These are phyloP conservation scores for Leishmania mexicana DNA, from an alignment of 208 protist species.

Conservation along the genomic window DNA sequence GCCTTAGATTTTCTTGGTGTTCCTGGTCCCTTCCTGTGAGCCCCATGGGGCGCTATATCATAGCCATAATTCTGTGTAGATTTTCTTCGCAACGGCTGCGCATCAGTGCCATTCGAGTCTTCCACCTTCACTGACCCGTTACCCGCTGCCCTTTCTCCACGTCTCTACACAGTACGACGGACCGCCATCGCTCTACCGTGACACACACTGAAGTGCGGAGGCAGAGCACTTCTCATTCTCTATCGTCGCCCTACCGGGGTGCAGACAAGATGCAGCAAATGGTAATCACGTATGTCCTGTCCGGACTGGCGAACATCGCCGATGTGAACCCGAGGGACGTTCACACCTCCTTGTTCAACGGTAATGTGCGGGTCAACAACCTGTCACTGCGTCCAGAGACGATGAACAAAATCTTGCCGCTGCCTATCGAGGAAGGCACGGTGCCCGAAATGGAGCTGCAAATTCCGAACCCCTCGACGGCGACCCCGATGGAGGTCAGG, in stretches of 20 bases:
- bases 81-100: neutral
- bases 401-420: slow-evolving; percentile 54
- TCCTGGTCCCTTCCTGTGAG: neutral
- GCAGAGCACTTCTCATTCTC: neutral
- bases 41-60: neutral
- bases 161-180: neutral
- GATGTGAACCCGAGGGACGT: slow-evolving; percentile 71
- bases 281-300: slow-evolving; percentile 74
- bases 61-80: neutral
- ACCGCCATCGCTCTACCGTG: neutral
- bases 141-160: neutral
- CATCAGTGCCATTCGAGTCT: neutral
- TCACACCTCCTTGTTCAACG: slow-evolving; percentile 57
- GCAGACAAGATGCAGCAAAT: slow-evolving; percentile 57
- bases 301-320: slow-evolving; percentile 62
- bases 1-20: neutral
- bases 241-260: no score
- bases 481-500: slow-evolving; percentile 49
- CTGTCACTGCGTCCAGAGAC: slow-evolving; percentile 52
- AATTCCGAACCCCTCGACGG: slow-evolving; percentile 66
- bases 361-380: slow-evolving; percentile 59
- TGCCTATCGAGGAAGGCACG: slow-evolving; percentile 59
- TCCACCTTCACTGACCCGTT: neutral
- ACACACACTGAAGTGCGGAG: slow-evolving; percentile 2
- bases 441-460: slow-evolving; percentile 56